These are phyloP conservation scores for Paragyromitra xinjiangensis DNA, from an alignment of 495 filamentous ascomycete species.

Conservation along the genomic window DNA sequence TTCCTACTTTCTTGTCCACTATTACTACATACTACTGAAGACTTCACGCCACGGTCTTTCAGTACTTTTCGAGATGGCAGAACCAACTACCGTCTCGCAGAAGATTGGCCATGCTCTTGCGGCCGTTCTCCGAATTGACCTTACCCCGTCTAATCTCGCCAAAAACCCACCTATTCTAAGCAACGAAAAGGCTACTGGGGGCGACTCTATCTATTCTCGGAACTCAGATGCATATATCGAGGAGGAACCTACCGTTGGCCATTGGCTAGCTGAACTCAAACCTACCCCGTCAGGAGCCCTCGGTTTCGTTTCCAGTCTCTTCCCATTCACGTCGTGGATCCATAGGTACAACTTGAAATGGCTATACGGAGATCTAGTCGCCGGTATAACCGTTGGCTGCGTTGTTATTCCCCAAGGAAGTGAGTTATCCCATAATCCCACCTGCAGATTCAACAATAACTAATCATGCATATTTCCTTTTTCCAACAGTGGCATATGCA, in stretches of 20 bases:
- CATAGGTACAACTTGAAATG: constrained; percentile 86
- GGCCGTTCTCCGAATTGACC: constrained; percentile 84
- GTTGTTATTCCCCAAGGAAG: constrained; percentile 95
- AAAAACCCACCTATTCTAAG: constrained; percentile 44
- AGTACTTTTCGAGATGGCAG: constrained; percentile 24
- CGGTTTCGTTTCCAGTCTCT: constrained; percentile 73
- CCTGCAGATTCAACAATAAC: not conserved
- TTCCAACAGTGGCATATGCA: constrained; percentile 80
- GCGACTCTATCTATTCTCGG: constrained; percentile 82
- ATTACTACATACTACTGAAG: not conserved
- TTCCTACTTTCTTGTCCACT: not conserved
- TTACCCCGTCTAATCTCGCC: constrained; percentile 62
- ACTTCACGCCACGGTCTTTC: not conserved
- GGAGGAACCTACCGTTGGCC: constrained; percentile 74
- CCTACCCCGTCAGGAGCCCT: constrained; percentile 67
- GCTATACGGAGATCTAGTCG: constrained; percentile 87
- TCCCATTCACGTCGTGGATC: constrained; percentile 92
- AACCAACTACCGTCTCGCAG: constrained; percentile 54
- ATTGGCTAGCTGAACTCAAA: constrained; percentile 72
- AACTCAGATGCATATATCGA: constrained; percentile 83
- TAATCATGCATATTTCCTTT: constrained; percentile 11
- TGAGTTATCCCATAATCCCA: constrained; percentile 32
- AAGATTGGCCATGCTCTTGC: constrained; percentile 78
- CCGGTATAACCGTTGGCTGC: constrained; percentile 92
- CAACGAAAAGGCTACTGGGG: constrained; percentile 69